phyloP scores from a whole-genome alignment of 129 eudicot species.

The Centaurea solstitialis region DNA sequence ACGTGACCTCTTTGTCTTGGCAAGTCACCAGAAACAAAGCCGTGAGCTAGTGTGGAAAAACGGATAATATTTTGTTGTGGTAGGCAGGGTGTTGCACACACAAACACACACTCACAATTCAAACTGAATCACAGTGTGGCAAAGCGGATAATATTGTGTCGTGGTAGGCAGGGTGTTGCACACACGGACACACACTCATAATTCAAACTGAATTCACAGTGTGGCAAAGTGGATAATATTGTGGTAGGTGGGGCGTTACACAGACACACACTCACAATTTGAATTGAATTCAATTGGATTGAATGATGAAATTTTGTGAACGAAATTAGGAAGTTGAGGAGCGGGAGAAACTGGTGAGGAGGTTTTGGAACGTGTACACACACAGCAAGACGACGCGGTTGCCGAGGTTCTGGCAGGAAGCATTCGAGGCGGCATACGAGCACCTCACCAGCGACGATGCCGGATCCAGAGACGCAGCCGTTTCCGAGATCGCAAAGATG shows the following conservation, averaged over 20 bases:
- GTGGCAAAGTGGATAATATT: no score
- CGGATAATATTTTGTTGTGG: no score
- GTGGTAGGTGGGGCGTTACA: neutral
- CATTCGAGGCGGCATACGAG: constrained; percentile 85
- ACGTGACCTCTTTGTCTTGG: no score
- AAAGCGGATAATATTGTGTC: no score
- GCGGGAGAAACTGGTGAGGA: constrained; percentile 78
- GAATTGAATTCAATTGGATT: neutral
- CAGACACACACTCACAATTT: neutral
- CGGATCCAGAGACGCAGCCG: constrained; percentile 46
- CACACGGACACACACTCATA: neutral
- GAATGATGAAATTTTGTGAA: neutral
- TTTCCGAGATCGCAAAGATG: constrained; percentile 85
- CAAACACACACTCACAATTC: neutral
- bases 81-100: neutral
- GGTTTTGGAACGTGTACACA: constrained; percentile 82
- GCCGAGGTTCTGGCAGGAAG: constrained; percentile 81
- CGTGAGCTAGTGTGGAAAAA: no score
- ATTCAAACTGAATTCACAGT: neutral
- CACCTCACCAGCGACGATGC: constrained; percentile 65
- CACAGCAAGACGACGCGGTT: constrained; percentile 50
- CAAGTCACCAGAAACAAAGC: no score
- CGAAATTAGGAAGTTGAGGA: constrained; percentile 76
- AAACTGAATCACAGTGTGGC: neutral
- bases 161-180: no score